phyloP scores from a whole-genome alignment of 2,329 filamentous ascomycete genomes.

The Aaosphaeria pasadenensis region DNA sequence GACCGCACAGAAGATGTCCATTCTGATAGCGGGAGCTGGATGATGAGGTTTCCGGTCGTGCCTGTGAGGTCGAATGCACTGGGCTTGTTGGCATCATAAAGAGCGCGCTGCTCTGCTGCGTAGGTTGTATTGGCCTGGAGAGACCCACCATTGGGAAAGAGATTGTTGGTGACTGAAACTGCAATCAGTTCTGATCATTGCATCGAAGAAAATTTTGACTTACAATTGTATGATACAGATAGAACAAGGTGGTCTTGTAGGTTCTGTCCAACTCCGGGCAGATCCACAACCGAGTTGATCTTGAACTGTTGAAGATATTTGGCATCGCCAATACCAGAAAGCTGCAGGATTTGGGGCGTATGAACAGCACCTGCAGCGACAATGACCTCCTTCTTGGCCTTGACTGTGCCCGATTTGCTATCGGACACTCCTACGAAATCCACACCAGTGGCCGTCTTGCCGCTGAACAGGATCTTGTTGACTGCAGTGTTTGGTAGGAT shows the following conservation, averaged over 20 bases:
- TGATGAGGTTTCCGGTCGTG: constrained; percentile 15
- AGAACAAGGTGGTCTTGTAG: constrained; percentile 23
- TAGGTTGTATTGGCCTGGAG: constrained; percentile 22
- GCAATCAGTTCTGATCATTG: too few relatives aligned
- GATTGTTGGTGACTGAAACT: constrained; percentile 6
- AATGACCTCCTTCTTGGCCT: constrained; percentile 49
- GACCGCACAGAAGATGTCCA: constrained; percentile 8
- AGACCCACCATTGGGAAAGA: constrained; percentile 13
- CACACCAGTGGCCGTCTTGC: constrained; percentile 14
- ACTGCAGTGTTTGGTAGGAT: constrained; percentile 19
- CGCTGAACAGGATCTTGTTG: constrained; percentile 13
- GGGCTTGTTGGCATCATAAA: constrained; percentile 20
- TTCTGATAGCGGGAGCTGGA: constrained; percentile 12
- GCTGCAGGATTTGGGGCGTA: constrained; percentile 61
- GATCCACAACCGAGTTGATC: constrained; percentile 13
- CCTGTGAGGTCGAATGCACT: constrained; percentile 26
- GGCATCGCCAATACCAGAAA: constrained; percentile 56
- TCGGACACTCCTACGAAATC: constrained; percentile 8
- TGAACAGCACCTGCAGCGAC: constrained; percentile 58
- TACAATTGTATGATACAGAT: constrained; percentile 19
- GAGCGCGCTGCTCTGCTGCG: constrained; percentile 21
- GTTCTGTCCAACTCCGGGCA: constrained; percentile 26
- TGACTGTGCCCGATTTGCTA: constrained; percentile 4
- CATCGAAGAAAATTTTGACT: neutral
- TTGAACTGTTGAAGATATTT: constrained; percentile 7